phyloP scores from a whole-genome alignment of 768 basidiomycete species.

The Rhizopogon vesiculosus region DNA sequence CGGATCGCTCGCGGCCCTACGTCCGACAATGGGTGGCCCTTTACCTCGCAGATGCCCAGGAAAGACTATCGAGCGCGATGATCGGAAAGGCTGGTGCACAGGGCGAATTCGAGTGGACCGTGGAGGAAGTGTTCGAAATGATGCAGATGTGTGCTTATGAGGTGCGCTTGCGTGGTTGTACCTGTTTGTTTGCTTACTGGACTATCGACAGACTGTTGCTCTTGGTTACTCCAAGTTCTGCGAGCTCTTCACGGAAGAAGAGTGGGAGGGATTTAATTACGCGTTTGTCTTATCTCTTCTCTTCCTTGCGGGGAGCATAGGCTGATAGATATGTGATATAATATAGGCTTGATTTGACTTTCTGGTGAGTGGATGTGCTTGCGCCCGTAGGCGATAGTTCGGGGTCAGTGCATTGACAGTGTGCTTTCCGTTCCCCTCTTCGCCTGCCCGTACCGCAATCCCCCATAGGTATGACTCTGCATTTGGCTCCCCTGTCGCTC shows the following conservation, averaged over 20 bases:
- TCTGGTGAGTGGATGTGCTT: conserved; percentile 38
- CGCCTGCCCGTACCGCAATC: conserved; percentile 13
- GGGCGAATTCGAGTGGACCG: conserved; percentile 49
- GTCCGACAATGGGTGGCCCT: conserved; percentile 60
- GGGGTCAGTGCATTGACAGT: not conserved
- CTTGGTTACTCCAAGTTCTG: conserved; percentile 92
- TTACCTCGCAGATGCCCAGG: conserved; percentile 65
- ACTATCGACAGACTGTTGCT: conserved; percentile 68
- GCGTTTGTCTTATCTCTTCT: conserved; percentile 35
- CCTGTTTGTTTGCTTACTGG: not conserved
- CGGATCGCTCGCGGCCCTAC: conserved; percentile 55
- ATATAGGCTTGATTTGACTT: conserved; percentile 55
- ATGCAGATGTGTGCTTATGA: conserved; percentile 87
- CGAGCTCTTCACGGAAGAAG: conserved; percentile 81
- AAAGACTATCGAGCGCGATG: conserved; percentile 37
- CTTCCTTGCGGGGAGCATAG: not conserved
- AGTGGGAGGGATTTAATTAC: conserved; percentile 94
- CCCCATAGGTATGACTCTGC: conserved; percentile 55
- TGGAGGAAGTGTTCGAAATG: conserved; percentile 70
- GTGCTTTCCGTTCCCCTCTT: not conserved
- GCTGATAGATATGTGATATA: not conserved
- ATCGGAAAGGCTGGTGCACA: conserved; percentile 18
- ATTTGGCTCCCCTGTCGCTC: conserved; percentile 78
- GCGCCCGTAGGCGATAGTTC: not conserved
- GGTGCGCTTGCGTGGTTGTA: conserved; percentile 31